Conservation (phyloP, 176 grass and related monocot genomes). For the Carex kokanica region DNA sequence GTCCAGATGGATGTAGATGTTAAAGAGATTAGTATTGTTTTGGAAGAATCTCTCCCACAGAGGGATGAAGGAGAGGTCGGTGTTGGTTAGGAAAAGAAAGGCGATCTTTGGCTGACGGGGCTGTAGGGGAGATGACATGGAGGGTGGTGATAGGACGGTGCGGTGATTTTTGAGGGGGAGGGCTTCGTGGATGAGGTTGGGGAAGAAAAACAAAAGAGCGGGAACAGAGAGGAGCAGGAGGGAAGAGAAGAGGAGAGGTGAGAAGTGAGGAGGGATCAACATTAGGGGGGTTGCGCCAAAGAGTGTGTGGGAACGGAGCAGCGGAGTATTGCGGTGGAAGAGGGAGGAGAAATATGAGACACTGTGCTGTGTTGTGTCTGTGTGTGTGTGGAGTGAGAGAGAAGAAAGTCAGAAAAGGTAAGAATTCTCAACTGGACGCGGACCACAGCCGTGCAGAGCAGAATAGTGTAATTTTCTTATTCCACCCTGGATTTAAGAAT, state of each 20-base stretch:
- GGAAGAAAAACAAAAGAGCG: neutral
- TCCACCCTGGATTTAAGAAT: no score
- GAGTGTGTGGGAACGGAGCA: neutral
- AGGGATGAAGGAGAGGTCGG: conserved; percentile 71
- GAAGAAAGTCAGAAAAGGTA: neutral
- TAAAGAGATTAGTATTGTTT: conserved; percentile 35
- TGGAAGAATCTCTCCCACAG: conserved; percentile 81
- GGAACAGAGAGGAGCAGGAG: conserved; percentile 15
- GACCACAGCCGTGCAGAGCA: neutral
- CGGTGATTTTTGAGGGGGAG: neutral
- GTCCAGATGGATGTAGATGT: conserved; percentile 81
- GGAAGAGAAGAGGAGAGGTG: conserved; percentile 17
- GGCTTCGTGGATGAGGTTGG: conserved; percentile 4
- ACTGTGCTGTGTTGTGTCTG: no score
- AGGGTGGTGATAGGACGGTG: conserved; percentile 30
- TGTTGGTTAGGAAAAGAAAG: conserved; percentile 79
- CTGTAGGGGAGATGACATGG: conserved; percentile 38
- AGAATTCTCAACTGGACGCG: neutral
- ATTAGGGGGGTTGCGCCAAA: neutral
- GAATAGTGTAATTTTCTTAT: neutral
- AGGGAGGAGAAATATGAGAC: neutral
- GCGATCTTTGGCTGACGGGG: conserved; percentile 60
- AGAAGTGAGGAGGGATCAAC: neutral
- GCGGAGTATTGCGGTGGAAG: neutral
- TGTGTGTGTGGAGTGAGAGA: neutral